Base-by-base conservation (phyloP, 306 rosid genomes). In the Hippophae gyantsensis region DNA sequence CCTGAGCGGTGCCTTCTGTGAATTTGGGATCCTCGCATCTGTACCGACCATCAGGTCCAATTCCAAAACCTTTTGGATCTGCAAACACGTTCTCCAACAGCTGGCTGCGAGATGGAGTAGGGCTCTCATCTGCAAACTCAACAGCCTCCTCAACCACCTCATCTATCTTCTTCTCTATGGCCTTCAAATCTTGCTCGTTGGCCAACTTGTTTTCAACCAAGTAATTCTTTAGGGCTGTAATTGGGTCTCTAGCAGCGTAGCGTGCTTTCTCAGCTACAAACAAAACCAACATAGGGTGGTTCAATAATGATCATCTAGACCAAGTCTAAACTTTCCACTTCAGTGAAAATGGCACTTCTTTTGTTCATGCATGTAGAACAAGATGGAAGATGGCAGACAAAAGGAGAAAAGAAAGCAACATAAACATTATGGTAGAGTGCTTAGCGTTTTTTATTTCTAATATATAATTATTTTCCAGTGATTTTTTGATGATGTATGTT, bases 21-120 rank as follows among this genome's bases (percentile, higher is more conserved):
- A 93, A 93, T 47, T 88, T 93, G 55, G 99, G 99, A 82, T 93
- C 99, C 85, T 93, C 95, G 32, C 99, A 93, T 81, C 97, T 86
- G 78, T 88, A 93, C 68, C 51, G 80, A 9, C 99, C 99, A 72
- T 93, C 99, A 23, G 96, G 96, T 42, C 90, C 99, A 10, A 93
- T 93, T 63, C 99, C 99, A 67, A 93, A 93, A 51, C 99, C 99
- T 70, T 88, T 93, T 3, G 99, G 95, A 84, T 93, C 99, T 8
- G 94, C 95, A 75, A 93, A 93, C 32, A 93, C 99, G 48, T 93
- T 88, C 84, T 93, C 97, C 51, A 93, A 80, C 62, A 93, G 90
- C 85, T 93, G 99, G 79, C 85, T 84, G 67, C 97, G 96, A 0
- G 40, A 68, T 42, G 99, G 99, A 65, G 2, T 77, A 11, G 97